Conservation (phyloP, 257 asterid species). For the Eustoma russellianum region DNA sequence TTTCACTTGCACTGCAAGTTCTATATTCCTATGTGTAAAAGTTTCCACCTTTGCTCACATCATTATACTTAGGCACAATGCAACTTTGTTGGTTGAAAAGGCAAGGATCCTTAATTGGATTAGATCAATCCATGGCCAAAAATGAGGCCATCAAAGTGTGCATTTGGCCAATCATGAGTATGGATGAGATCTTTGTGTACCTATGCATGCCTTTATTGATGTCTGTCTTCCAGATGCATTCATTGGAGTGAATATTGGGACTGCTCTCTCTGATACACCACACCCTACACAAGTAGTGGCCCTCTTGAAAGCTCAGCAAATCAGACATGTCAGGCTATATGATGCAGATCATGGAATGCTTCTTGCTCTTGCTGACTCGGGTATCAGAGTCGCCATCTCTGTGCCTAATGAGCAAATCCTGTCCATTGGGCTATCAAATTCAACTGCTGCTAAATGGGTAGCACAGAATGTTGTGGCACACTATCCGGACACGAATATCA, state of each 20-base stretch:
- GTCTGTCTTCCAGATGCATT: conserved; percentile 40
- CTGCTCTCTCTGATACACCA: conserved; percentile 72
- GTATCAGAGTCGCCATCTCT: conserved; percentile 56
- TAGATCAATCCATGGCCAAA: no score
- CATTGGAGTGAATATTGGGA: conserved; percentile 73
- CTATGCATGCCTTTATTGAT: neutral
- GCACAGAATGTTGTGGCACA: conserved; percentile 63
- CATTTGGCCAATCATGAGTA: neutral
- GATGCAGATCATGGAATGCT: conserved; percentile 77
- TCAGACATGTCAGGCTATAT: conserved; percentile 52
- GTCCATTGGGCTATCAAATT: conserved; percentile 65
- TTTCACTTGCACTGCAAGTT: no score
- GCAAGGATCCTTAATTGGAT: neutral
- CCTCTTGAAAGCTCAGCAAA: conserved; percentile 68
- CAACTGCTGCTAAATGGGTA: conserved; percentile 89
- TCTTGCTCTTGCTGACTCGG: conserved; percentile 72
- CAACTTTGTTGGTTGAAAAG: neutral
- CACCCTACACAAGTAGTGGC: conserved; percentile 85
- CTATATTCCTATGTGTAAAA: neutral
- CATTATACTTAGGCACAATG: neutral
- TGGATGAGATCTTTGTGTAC: neutral
- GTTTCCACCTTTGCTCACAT: neutral
- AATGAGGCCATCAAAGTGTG: no score
- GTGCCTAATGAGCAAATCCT: conserved; percentile 72
- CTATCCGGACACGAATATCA: conserved; percentile 65